Evolutionary conservation across 192 early-diverging fungal genomes (phyloP).

Genomic region (Gaertneriomyces sp.): DNA sequence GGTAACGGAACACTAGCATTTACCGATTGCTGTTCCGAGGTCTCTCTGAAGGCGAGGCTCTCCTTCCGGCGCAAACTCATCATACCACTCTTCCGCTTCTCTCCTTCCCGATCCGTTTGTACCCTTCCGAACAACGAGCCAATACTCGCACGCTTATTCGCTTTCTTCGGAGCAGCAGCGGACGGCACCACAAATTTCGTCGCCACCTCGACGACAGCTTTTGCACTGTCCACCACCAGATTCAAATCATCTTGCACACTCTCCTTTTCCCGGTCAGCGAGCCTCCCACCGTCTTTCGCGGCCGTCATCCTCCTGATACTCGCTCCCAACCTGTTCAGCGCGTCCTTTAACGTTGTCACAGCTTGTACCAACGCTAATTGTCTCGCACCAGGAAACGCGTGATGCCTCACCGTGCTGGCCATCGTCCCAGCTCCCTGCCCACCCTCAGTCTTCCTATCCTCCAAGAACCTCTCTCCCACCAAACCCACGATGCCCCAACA

Average conservation of each 20-base stretch:
- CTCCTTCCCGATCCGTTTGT: constrained; percentile 6
- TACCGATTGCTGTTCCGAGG: no score
- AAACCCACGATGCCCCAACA: constrained; percentile 19
- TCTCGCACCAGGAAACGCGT: constrained; percentile 19
- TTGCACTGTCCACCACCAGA: not conserved
- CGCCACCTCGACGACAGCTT: constrained; percentile 9
- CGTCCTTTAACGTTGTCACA: constrained; percentile 15
- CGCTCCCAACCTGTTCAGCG: constrained; percentile 11
- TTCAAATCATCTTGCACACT: constrained; percentile 10
- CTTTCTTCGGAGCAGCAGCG: not conserved
- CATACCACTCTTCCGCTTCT: no score
- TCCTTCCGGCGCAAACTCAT: no score
- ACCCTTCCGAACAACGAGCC: constrained; percentile 7
- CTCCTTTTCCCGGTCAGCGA: not conserved
- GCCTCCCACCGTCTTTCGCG: not conserved
- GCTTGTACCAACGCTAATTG: constrained; percentile 27
- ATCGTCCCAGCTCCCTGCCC: not conserved
- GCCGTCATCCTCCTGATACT: constrained; percentile 11
- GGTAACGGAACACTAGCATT: no score
- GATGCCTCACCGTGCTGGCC: not conserved
- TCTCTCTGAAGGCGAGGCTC: no score
- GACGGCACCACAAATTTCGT: constrained; percentile 8
- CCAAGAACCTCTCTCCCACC: constrained; percentile 10
- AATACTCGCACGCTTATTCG: constrained; percentile 20
- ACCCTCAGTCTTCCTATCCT: not conserved